These are phyloP conservation scores for Globisporangium ultimum DNA, from an alignment of 352 stramenopile species.

Conservation along the genomic window DNA sequence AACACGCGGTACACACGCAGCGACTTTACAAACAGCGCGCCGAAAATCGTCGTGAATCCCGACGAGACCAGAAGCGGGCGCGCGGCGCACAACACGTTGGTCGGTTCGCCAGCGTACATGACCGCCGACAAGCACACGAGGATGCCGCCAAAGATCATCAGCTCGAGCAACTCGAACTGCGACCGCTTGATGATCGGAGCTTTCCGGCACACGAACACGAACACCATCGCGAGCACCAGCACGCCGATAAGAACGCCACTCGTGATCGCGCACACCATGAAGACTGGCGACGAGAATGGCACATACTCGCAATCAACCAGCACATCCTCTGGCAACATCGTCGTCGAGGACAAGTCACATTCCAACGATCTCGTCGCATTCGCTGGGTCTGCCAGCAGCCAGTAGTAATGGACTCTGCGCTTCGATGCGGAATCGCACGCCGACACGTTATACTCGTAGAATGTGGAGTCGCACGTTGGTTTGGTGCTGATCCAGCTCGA, in stretches of 20 bases:
- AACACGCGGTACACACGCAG: conserved; percentile 60
- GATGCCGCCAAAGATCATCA: conserved; percentile 39
- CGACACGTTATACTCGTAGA: conserved; percentile 38
- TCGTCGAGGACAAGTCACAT: conserved; percentile 15
- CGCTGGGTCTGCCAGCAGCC: conserved; percentile 24
- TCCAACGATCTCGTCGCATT: conserved; percentile 22
- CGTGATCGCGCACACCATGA: conserved; percentile 10
- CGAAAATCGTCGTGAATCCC: conserved; percentile 46
- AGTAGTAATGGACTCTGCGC: conserved; percentile 31
- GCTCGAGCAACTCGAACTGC: conserved; percentile 38
- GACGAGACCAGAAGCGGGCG: conserved; percentile 33
- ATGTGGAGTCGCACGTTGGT: conserved; percentile 33
- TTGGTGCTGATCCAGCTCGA: conserved; percentile 27
- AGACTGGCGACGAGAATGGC: conserved; percentile 19
- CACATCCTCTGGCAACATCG: conserved; percentile 16
- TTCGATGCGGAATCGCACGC: conserved; percentile 23
- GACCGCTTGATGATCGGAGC: conserved; percentile 42
- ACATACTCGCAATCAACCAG: conserved; percentile 41
- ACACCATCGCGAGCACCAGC: conserved; percentile 13
- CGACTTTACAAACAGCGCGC: conserved; percentile 42
- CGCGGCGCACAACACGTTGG: conserved; percentile 20
- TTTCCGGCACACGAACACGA: conserved; percentile 29
- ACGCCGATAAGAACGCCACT: conserved; percentile 17
- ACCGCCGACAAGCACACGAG: conserved; percentile 28
- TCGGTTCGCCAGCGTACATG: conserved; percentile 28